Conservation (phyloP, 495 filamentous ascomycete genomes). For the Aspergillus indologenus region DNA sequence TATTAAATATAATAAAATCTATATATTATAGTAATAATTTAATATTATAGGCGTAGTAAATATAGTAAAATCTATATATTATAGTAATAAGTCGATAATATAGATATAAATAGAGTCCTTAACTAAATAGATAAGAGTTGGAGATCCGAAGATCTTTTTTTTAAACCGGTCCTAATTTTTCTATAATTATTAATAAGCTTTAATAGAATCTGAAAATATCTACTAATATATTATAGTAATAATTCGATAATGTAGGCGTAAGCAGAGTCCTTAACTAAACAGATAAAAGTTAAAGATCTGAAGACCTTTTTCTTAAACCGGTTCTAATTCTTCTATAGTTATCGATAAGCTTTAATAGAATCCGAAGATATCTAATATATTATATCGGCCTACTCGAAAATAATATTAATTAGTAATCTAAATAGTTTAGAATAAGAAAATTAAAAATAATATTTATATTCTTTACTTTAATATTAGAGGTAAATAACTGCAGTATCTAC, state of each 20-base stretch:
- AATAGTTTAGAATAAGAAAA: no score
- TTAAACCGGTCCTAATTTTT: slow-evolving; percentile 69
- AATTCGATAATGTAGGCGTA: slow-evolving; percentile 75
- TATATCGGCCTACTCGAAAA: no score
- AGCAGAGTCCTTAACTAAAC: slow-evolving; percentile 71
- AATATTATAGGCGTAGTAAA: no score
- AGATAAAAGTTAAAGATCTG: slow-evolving; percentile 78
- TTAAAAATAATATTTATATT: no score
- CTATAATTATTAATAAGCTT: slow-evolving; percentile 77
- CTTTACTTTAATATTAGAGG: no score
- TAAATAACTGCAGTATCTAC: no score
- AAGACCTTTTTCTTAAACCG: slow-evolving; percentile 78
- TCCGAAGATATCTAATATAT: slow-evolving; percentile 61
- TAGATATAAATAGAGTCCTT: slow-evolving; percentile 71
- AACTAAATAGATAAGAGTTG: slow-evolving; percentile 76
- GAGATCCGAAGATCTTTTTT: slow-evolving; percentile 79
- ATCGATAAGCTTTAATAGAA: slow-evolving; percentile 68
- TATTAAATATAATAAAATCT: no score
- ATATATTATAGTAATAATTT: no score
- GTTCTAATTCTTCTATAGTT: slow-evolving; percentile 68
- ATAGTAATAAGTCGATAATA: slow-evolving; percentile 68
- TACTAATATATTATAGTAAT: no score
- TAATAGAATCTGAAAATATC: slow-evolving; percentile 58
- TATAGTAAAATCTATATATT: no score
- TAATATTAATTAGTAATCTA: no score